phyloP scores from a whole-genome alignment of 2,329 filamentous ascomycete genomes.

The Cercospora canescens region DNA sequence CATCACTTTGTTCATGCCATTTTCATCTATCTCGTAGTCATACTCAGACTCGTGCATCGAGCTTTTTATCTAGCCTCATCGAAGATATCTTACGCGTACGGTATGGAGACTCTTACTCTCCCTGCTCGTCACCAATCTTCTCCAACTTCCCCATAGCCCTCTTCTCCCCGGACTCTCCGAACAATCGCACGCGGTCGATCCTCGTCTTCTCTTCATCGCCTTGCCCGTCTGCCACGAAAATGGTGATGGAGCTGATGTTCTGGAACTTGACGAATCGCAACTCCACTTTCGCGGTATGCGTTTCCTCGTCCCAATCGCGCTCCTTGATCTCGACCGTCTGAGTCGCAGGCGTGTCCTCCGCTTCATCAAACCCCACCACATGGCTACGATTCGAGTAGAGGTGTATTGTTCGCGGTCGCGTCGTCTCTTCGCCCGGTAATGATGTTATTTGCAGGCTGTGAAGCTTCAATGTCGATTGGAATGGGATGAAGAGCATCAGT shows the following conservation, averaged over 20 bases:
- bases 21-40: not conserved
- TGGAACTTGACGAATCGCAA: conserved; percentile 97
- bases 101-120: conserved; percentile 10
- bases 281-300: conserved; percentile 53
- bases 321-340: conserved; percentile 75
- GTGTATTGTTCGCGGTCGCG: conserved; percentile 79
- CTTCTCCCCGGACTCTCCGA: conserved; percentile 90
- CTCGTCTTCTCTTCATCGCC: conserved; percentile 84
- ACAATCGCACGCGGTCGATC: conserved; percentile 73
- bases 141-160: conserved; percentile 91
- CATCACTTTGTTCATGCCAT: not conserved
- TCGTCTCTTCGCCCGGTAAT: conserved; percentile 71
- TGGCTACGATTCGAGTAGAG: conserved; percentile 86
- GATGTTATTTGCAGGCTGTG: conserved; percentile 88
- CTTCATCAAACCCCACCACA: conserved; percentile 92
- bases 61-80: not conserved
- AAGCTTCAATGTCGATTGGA: conserved; percentile 83
- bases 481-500: conserved; percentile 87
- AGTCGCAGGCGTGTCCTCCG: conserved; percentile 78
- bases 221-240: conserved; percentile 82
- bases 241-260: conserved; percentile 79
- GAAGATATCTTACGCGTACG: not conserved
- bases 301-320: conserved; percentile 69
- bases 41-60: not conserved
- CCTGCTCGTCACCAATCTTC: conserved; percentile 78